Evolutionary conservation across 116 monocot genomes (phyloP), one percentile per base, ranked within the genome.

Genomic region (Papilionanthe hybrid): DNA sequence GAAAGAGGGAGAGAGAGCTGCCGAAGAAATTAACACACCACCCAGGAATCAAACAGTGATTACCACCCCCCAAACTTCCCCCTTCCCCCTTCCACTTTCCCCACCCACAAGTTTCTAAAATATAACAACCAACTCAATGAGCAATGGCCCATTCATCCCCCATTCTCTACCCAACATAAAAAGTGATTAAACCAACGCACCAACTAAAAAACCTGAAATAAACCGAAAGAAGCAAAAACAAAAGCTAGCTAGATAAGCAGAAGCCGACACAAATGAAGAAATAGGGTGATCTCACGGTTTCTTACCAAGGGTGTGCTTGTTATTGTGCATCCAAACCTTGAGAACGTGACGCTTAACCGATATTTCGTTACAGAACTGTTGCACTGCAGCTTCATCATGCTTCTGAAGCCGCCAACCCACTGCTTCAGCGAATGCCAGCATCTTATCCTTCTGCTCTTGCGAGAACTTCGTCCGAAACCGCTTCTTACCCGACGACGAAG

Each of bases 241-340:
- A 53, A 25, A 66, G 75, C 50, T 18, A 74, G 12, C 18, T 66
- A 76, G 74, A 15, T 9, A 68, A 67, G 9, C 19, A 47, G 53
- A 17, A 53, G 53, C 53, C 53, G 12, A 27, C 23, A 63, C 11
- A 12, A 6, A 30, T 44, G 60, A 72, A 73, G 41, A 44, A 19
- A 20, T 19, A 73, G 28, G 73, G 44, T 43, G 53, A 42, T 8
- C 18, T 43, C 42, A 50, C 17, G 92, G 92, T 79, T 96, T 96
- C 86, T 89, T 94, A 50, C 94, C 97, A 20, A 98, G 90, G 56
- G 92, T 94, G 85, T 98, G 91, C 90, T 98, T 98, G 88, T 98
- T 94, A 90, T 98, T 98, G 88, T 98, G 98, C 98, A 98, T 98
- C 94, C 98, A 98, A 5, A 98, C 94, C 86, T 94, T 94, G 66